Evolutionary conservation across 768 basidiomycete genomes (phyloP), one percentile per base, ranked within the genome.

Genomic region (Mycena kentingensis): DNA sequence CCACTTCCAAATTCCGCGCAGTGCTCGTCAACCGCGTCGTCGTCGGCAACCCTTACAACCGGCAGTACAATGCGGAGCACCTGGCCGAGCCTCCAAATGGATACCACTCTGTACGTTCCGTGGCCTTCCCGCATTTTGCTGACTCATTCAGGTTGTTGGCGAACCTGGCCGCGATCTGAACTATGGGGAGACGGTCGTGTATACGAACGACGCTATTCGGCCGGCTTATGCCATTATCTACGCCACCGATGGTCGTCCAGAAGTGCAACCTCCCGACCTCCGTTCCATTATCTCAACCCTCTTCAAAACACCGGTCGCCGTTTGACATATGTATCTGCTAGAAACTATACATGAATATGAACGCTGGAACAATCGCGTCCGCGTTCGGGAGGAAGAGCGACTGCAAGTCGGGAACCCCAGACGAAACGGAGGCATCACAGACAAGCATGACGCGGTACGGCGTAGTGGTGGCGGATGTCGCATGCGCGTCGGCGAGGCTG

Each of bases 121-220:
- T n/a, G n/a, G 18, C 16, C 46, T 25, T 16, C 46, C 21, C 5
- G 54, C 3, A 22, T 19, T n/a, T 29, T 32, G n/a, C 5, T 15
- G 45, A 24, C 19, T 36, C 18, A 32, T 24, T 26, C 29, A 86
- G 84, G 73, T 87, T 19, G 67, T 80, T 7, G 85, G 85, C 3
- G 74, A 80, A 54, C 85, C 84, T n/a, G 85, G 85, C 1, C 69
- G 67, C 32, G 82, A 84, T 62, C 67, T 87, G 43, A 87, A 86
- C 62, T 86, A 85, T 52, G 83, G 82, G 65, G 85, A 87, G 65
- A 85, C 82, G 3, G 83, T 86, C 7, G 83, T 84, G 13, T 87
- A 87, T 58, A 61, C 72, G 37, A 85, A 85, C 60, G 83, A 85
- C 56, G 84, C 85, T 25, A 79, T 85, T 58, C 78, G 83, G 7